phyloP scores from a whole-genome alignment of 352 stramenopile genomes.

The Pythium dissimile region DNA sequence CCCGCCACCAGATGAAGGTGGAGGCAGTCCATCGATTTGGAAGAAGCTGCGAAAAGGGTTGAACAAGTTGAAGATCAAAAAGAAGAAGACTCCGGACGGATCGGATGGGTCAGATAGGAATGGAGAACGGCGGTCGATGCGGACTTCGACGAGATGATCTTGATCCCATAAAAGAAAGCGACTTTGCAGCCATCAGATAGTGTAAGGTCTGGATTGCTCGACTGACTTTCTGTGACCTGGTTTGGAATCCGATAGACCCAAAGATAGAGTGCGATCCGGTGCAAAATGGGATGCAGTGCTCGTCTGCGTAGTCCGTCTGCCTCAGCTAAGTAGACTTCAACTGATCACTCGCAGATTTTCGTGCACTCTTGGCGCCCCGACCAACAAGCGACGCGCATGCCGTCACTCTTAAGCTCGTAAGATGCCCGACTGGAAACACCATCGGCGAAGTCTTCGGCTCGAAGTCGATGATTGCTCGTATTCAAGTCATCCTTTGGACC shows the following conservation, averaged over 20 bases:
- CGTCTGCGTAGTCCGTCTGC: no score
- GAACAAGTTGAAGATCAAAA: conserved; percentile 56
- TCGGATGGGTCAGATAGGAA: conserved; percentile 2
- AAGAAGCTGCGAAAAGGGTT: conserved; percentile 69
- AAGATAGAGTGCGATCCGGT: no score
- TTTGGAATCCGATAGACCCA: no score
- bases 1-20: conserved; percentile 22
- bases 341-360: no score
- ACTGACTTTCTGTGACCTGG: no score
- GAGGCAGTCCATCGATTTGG: conserved; percentile 58
- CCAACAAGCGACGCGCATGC: not conserved
- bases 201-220: no score
- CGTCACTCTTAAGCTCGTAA: conserved; percentile 1
- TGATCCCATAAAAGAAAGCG: not conserved
- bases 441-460: conserved; percentile 1
- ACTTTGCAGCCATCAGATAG: no score
- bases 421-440: conserved; percentile 4
- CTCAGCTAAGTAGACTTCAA: no score
- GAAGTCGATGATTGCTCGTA: conserved; percentile 1
- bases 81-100: conserved; percentile 38
- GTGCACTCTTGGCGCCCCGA: no score
- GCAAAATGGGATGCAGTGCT: no score
- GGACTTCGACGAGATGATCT: conserved; percentile 2
- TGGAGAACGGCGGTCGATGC: conserved; percentile 12
- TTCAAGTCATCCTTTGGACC: not conserved